A percentile compares a stretch with the other conserved stretches of the same genome.
These are phyloP conservation scores for Apiotrichum sp. DNA, from an alignment of 1,284 basidiomycete genomes.

Conservation along the genomic window DNA sequence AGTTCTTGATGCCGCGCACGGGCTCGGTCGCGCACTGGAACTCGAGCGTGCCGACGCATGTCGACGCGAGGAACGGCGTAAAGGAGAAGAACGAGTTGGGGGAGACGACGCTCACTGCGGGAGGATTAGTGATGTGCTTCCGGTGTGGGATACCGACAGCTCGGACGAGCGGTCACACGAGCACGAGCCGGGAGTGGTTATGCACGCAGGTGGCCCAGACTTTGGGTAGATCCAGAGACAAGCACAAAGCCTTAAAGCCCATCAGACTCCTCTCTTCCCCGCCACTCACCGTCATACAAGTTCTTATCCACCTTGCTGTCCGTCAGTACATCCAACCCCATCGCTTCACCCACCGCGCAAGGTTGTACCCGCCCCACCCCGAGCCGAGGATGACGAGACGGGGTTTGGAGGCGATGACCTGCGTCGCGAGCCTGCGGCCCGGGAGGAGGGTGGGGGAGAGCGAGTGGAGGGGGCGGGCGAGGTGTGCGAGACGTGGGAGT, in stretches of 20 bases:
- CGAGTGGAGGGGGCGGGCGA: too few relatives aligned
- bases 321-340: neutral
- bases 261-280: neutral
- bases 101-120: constrained; percentile 59
- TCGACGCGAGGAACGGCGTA: constrained; percentile 69
- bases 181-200: too few relatives aligned
- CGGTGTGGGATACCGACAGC: neutral
- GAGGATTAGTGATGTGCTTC: constrained; percentile 14
- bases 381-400: constrained; percentile 68
- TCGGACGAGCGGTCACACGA: too few relatives aligned
- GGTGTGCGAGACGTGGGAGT: too few relatives aligned
- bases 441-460: too few relatives aligned
- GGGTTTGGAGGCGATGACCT: too few relatives aligned
- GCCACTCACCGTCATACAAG: constrained; percentile 30
- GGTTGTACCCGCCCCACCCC: constrained; percentile 77
- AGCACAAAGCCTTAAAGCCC: neutral
- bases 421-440: too few relatives aligned
- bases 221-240: neutral
- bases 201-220: too few relatives aligned
- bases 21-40: constrained; percentile 75
- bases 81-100: constrained; percentile 77
- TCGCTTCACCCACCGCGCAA: constrained; percentile 39
- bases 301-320: constrained; percentile 35
- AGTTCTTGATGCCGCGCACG: constrained; percentile 50
- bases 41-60: constrained; percentile 74